Evolutionary conservation across 129 eudicot species (phyloP), one percentile per base, ranked within the genome.

Genomic region (Apium graveolens): DNA sequence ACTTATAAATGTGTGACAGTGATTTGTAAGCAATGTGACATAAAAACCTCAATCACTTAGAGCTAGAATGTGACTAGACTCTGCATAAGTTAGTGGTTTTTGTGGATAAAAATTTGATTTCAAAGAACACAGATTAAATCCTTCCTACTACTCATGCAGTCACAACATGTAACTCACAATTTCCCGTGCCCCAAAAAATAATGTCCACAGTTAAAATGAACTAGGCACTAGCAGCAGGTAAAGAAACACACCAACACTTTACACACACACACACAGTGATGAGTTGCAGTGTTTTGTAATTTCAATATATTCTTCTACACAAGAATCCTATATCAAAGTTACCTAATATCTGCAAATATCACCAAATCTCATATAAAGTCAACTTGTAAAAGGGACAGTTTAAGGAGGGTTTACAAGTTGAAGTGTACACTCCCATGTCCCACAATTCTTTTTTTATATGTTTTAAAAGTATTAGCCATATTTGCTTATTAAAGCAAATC

Each of bases 351-450:
- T 60, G 68, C 68, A 60, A 60, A 60, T 9, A 7, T 60, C 10
- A 26, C 68, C 68, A 60, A 60, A 60, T 60, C 7, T 5, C 11
- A 20, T 21, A 1, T 26, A 18, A 80, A 83, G 86, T 83, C 89
- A 88, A 83, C 76, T 43, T 48, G 55, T 5, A 85, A 82, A 82
- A 75, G 71, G 35, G 85, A 85, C 85, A 81, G 85, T 21, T 43
- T 80, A 77, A 63, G 77, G 43, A 76, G 20, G 7, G 55, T n/a
- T 80, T 43, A 76, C 42, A 80, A 72, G 31, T 12, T 70, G 37
- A 68, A 51, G 78, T 51, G 80, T 75, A n/a, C n/a, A n/a, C n/a
- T n/a, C n/a, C n/a, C n/a, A n/a, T n/a, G n/a, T n/a, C n/a, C n/a
- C n/a, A n/a, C n/a, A n/a, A n/a, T n/a, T n/a, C n/a, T n/a, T n/a